phyloP scores from a whole-genome alignment of 176 grass and related monocot genomes.

The Panicum miliaceum region DNA sequence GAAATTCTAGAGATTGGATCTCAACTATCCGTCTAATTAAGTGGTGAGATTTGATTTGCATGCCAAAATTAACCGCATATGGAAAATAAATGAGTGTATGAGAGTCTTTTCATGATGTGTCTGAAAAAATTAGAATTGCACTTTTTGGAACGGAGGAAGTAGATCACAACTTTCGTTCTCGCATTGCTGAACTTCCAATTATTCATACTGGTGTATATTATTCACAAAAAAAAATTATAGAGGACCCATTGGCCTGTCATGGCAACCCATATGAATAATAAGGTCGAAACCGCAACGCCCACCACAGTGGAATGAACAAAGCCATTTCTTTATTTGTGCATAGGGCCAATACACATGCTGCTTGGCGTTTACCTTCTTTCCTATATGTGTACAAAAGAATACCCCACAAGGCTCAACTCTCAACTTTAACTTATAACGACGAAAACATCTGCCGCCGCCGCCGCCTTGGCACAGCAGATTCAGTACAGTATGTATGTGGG shows the following conservation, averaged over 20 bases:
- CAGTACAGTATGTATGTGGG: slow-evolving; percentile 37
- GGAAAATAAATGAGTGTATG: too few species aligned
- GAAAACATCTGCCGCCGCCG: slow-evolving; percentile 26
- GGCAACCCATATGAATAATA: background rate
- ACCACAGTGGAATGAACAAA: background rate
- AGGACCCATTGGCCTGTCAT: background rate
- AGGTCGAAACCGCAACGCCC: background rate
- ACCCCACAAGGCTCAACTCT: background rate
- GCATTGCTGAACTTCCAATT: background rate
- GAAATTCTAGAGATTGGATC: too few species aligned
- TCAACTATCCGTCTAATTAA: too few species aligned
- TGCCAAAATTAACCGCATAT: too few species aligned
- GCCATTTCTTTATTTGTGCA: slow-evolving; percentile 34
- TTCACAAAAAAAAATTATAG: background rate
- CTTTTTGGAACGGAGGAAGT: background rate
- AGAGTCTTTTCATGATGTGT: too few species aligned
- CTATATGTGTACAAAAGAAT: slow-evolving; percentile 43
- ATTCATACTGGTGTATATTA: background rate
- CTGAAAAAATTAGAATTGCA: too few species aligned
- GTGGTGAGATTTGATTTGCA: too few species aligned
- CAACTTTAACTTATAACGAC: slow-evolving; percentile 20
- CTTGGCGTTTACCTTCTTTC: slow-evolving; percentile 20
- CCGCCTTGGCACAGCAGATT: slow-evolving; percentile 32
- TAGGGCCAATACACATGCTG: background rate
- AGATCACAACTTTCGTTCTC: background rate